phyloP scores from a whole-genome alignment of 2,329 filamentous ascomycete species.

The Leptographium flavum region DNA sequence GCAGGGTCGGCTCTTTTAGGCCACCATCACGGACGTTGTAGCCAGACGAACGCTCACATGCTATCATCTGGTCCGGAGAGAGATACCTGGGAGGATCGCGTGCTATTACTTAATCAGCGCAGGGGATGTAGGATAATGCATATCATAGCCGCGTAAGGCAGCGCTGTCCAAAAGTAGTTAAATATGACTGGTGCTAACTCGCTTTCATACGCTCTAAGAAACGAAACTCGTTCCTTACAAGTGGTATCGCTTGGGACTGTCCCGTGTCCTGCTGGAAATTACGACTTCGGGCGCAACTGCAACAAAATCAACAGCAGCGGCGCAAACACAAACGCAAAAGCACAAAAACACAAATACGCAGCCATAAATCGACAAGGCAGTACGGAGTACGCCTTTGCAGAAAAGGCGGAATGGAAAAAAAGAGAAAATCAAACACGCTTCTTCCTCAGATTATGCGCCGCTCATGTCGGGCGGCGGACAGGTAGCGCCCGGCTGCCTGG shows the following conservation, averaged over 20 bases:
- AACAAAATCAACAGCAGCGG: background rate
- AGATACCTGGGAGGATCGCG: background rate
- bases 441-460: background rate
- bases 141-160: too few relatives aligned
- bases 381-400: too few relatives aligned
- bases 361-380: too few relatives aligned
- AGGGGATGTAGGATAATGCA: too few relatives aligned
- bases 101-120: too few relatives aligned
- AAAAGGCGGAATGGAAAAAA: too few relatives aligned
- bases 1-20: background rate
- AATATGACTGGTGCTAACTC: background rate
- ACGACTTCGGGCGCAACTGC: background rate
- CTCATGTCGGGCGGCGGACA: background rate
- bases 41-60: background rate
- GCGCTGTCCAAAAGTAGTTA: background rate
- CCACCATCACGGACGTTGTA: background rate
- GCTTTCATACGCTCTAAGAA: background rate
- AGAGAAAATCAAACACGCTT: background rate
- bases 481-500: constrained; percentile 17
- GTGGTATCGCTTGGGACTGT: background rate
- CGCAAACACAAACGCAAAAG: background rate
- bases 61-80: background rate
- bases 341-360: background rate
- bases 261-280: background rate
- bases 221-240: background rate